These are phyloP conservation scores for Gossypium anomalum DNA, from an alignment of 345 rosid species.

Conservation along the genomic window DNA sequence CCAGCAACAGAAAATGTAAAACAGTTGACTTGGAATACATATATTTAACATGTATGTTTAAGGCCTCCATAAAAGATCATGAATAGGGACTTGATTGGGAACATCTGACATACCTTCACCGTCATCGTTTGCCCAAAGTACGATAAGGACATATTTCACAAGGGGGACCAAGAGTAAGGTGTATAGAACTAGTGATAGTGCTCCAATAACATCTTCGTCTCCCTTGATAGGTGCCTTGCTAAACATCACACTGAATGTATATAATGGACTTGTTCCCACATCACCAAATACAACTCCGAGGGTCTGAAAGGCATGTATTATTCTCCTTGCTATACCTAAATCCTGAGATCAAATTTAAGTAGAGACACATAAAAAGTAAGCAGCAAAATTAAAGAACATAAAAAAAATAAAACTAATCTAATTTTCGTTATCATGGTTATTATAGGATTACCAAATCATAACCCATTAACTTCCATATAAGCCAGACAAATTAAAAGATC, in stretches of 20 bases:
- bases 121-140: constrained; percentile 96
- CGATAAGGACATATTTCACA: constrained; percentile 89
- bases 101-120: constrained; percentile 74
- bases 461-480: too few species aligned
- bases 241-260: constrained; percentile 93
- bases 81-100: background rate
- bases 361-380: background rate
- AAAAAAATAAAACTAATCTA: background rate
- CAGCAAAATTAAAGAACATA: background rate
- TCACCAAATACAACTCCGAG: constrained; percentile 97
- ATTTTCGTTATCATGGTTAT: background rate
- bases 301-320: constrained; percentile 84
- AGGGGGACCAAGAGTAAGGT: constrained; percentile 86
- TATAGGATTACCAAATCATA: too few species aligned
- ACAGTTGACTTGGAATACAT: background rate
- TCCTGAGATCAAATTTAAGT: constrained; percentile 48
- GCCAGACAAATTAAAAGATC: too few species aligned
- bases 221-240: constrained; percentile 76
- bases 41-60: background rate
- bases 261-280: constrained; percentile 97
- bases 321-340: constrained; percentile 61
- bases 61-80: background rate
- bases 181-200: constrained; percentile 81
- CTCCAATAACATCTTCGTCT: constrained; percentile 88
- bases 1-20: background rate